Evolutionary conservation across 257 asterid species (phyloP), one percentile per base, ranked within the genome.

Genomic region (Ajuga chamaepitys): DNA sequence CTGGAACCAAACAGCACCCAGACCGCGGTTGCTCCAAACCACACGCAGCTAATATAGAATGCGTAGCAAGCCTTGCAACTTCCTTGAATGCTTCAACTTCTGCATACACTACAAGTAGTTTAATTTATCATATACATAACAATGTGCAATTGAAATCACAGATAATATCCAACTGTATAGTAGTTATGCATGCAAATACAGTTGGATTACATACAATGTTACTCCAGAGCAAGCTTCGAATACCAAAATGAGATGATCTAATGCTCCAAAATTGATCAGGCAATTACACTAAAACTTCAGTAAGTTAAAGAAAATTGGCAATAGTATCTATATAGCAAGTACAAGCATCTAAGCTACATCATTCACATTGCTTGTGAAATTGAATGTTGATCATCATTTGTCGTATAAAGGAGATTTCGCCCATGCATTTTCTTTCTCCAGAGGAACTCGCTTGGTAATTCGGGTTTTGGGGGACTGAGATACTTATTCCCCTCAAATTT

Each of bases 41-140:
- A 62, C 96, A 85, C 2, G 89, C 89, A 20, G 77, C 91, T 58
- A 88, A 57, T 62, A 88, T 82, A 48, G 85, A 73, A 34, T 88
- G 91, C 14, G 96, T 88, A 44, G 96, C 84, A 2, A 67, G 67
- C 77, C 95, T 58, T n/a, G 96, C 96, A 3, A 85, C 76, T 73
- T 80, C 81, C 78, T 85, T 88, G 32, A 83, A 85, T 45, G 68
- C 79, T 68, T 64, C 76, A 60, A 57, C 81, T 47, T 73, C 94
- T 85, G 87, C 21, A 63, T 1, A 70, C 37, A 67, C n/a, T 16
- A 68, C 7, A 54, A 40, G 35, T 13, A 2, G 56, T 34, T 24
- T 56, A 64, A 22, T 24, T 58, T 40, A 51, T n/a, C n/a, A n/a
- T n/a, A n/a, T n/a, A n/a, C n/a, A n/a, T n/a, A n/a, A n/a, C n/a